Evolutionary conservation across 768 basidiomycete genomes (phyloP), one percentile per base, ranked within the genome.

Genomic region (Chalciporus chontae): DNA sequence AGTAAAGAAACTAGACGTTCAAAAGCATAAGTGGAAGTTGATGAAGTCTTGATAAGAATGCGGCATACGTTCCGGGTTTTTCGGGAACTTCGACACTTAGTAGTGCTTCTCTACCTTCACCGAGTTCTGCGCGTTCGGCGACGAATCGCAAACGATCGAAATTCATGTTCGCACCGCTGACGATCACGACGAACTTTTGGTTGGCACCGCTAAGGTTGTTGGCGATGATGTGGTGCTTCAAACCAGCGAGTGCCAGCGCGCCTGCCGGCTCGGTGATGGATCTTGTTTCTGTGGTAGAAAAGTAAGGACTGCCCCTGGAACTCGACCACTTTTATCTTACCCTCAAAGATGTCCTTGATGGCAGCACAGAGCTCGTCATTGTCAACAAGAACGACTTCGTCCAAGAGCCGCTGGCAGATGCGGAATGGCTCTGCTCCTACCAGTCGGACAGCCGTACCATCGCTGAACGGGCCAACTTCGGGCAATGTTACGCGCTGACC

Each of bases 101-200:
- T 40, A 98, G 76, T 0, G 89, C 96, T 70, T 99, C 96, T 45
- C 88, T 79, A 10, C 95, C 87, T 69, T 99, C 96, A 54, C 96
- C 96, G 17, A 98, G 77, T 68, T 97, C 94, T 3, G 96, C 96
- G 49, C 96, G 93, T 67, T 99, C 96, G 17, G 96, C 90, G n/a
- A 99, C 94, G 65, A 98, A 99, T 9, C 96, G 83, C 40, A 99
- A 70, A 38, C 95, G 83, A 62, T 93, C 90, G 69, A 99, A 99
- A 72, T 99, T 98, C 91, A 99, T 96, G 71, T 99, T 98, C 15
- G 95, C 96, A 18, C 96, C 96, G 61, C 91, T 94, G 55, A 98
- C 73, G 45, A 97, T 84, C 5, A 82, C 94, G 26, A 97, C 94
- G 56, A 94, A 96, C 50, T 81, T 84, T 71, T 91, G 91, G 48